These are phyloP conservation scores for Aspergillus fumigatiaffinis DNA, from an alignment of 2,329 filamentous ascomycete genomes.

Conservation along the genomic window DNA sequence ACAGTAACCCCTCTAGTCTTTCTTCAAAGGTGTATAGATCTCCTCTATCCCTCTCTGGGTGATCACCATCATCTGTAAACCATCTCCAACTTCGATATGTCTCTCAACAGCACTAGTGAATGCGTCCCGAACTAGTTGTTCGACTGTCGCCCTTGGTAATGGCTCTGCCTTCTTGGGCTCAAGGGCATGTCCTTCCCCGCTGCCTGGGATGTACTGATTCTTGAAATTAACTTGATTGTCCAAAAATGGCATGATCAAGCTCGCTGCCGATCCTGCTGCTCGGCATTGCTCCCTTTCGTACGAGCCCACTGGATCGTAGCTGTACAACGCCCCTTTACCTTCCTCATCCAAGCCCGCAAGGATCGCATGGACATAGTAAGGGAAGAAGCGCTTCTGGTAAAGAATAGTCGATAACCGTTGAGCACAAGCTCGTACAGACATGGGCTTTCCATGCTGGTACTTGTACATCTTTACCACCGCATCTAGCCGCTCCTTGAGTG, in stretches of 20 bases:
- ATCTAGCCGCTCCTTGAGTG: constrained; percentile 89
- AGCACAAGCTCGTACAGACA: constrained; percentile 90
- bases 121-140: constrained; percentile 89
- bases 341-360: constrained; percentile 92
- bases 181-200: constrained; percentile 76
- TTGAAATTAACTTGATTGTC: constrained; percentile 99
- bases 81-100: constrained; percentile 98
- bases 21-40: constrained; percentile 78
- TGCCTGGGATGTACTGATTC: constrained; percentile 91
- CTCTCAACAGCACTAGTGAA: constrained; percentile 98
- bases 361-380: constrained; percentile 95
- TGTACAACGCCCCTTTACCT: constrained; percentile 89
- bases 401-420: constrained; percentile 93
- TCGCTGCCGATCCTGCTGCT: constrained; percentile 85
- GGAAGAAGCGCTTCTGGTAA: constrained; percentile 97
- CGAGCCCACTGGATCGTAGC: constrained; percentile 94
- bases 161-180: constrained; percentile 58
- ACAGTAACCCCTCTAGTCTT: constrained; percentile 59
- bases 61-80: constrained; percentile 91
- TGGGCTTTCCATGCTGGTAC: constrained; percentile 95
- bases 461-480: constrained; percentile 98
- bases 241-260: constrained; percentile 97
- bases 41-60: constrained; percentile 87
- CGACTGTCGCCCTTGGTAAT: constrained; percentile 68
- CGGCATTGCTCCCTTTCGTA: constrained; percentile 97